Evolutionary conservation across 108 stramenopile genomes (phyloP).

Genomic region (Pseudonitzschia pungens): DNA sequence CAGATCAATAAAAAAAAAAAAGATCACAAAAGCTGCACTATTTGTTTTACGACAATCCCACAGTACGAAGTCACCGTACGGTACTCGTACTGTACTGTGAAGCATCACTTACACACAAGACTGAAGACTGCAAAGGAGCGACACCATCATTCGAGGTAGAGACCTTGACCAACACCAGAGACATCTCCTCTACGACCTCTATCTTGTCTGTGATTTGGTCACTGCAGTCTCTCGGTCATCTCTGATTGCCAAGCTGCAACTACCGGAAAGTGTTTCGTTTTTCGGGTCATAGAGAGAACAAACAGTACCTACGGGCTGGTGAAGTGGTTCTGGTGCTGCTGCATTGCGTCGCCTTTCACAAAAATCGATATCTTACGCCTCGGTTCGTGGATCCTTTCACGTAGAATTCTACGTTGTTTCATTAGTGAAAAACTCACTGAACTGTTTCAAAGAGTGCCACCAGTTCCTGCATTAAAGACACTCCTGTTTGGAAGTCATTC

Average conservation of each 20-base stretch:
- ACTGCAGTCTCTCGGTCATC: background rate
- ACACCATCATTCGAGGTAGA: background rate
- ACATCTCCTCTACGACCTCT: background rate
- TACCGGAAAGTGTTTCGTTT: background rate
- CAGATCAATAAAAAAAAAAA: too few species aligned
- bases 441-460: background rate
- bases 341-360: background rate
- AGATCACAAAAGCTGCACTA: too few species aligned
- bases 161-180: background rate
- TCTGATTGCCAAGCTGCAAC: background rate
- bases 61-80: too few species aligned
- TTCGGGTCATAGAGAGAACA: background rate
- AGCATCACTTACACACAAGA: too few species aligned
- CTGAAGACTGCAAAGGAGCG: too few species aligned
- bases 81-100: too few species aligned
- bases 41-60: too few species aligned
- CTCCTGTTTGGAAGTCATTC: background rate
- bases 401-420: constrained; percentile 6
- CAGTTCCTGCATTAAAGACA: too few species aligned
- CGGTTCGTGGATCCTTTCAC: constrained; percentile 8
- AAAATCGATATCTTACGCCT: constrained; percentile 4
- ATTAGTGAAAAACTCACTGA: background rate
- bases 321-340: background rate
- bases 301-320: background rate
- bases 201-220: too few species aligned